phyloP scores from a whole-genome alignment of 2,329 filamentous ascomycete species.

The Epichloe festucae region DNA sequence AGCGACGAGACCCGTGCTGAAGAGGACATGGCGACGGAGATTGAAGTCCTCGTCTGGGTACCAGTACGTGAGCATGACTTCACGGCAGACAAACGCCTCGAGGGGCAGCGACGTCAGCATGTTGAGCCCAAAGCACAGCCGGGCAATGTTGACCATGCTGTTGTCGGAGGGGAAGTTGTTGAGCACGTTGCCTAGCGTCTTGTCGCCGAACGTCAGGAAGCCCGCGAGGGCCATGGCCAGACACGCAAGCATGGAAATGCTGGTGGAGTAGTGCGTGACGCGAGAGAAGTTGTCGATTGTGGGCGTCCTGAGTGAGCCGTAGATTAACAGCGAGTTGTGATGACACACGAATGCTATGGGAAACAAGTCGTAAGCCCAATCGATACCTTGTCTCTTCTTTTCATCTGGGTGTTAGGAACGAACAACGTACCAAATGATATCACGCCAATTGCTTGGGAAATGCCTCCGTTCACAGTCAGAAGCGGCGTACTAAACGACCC shows the following conservation, averaged over 20 bases:
- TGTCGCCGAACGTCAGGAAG: conserved; percentile 85
- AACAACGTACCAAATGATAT: conserved; percentile 75
- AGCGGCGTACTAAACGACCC: conserved; percentile 59
- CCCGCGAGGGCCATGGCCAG: conserved; percentile 77
- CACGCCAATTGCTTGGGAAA: conserved; percentile 93
- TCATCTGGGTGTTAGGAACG: not conserved
- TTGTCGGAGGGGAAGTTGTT: conserved; percentile 95
- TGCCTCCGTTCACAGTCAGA: conserved; percentile 69
- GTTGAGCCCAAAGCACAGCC: conserved; percentile 92
- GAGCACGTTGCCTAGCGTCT: conserved; percentile 86
- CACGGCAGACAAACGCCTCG: conserved; percentile 93
- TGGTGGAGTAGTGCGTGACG: conserved; percentile 89
- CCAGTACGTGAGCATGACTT: conserved; percentile 86
- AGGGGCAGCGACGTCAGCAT: conserved; percentile 96
- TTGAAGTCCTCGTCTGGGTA: conserved; percentile 61
- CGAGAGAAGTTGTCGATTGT: conserved; percentile 89
- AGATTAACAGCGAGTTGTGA: conserved; percentile 95
- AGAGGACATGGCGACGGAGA: conserved; percentile 70
- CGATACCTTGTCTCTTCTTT: not conserved
- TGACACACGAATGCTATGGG: conserved; percentile 53
- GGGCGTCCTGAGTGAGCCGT: conserved; percentile 84
- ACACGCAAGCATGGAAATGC: conserved; percentile 83
- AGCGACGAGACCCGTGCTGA: conserved; percentile 74
- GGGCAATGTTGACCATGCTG: conserved; percentile 84
- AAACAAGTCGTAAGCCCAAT: too few relatives aligned